Conservation (phyloP, 176 grass and related monocot species). For the Avena atlantica region DNA sequence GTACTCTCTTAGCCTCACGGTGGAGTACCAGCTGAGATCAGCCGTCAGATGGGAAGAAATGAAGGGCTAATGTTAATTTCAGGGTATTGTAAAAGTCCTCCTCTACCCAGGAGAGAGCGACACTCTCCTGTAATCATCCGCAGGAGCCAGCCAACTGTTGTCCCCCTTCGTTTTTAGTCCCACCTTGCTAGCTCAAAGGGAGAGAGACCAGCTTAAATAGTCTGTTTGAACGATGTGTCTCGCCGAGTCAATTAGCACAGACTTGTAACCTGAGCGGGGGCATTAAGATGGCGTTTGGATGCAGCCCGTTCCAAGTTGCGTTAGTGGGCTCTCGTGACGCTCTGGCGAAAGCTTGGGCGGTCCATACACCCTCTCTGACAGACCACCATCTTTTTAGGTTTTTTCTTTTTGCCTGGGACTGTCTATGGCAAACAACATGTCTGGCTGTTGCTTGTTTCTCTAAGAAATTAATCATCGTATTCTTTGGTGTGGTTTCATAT, state of each 20-base stretch:
- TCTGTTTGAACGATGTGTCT: background rate
- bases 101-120: background rate
- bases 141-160: background rate
- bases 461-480: background rate
- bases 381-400: background rate
- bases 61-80: too few relatives aligned
- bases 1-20: too few relatives aligned
- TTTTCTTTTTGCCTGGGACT: background rate
- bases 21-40: too few relatives aligned
- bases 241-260: too few relatives aligned
- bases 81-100: too few relatives aligned
- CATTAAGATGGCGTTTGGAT: too few relatives aligned
- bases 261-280: too few relatives aligned
- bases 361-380: background rate
- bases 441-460: too few relatives aligned
- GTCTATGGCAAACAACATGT: too few relatives aligned
- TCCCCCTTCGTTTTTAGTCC: background rate
- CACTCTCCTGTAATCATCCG: background rate
- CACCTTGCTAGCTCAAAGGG: background rate
- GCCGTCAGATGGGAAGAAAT: too few relatives aligned
- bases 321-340: conserved; percentile 1
- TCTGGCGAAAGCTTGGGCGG: background rate
- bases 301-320: conserved; percentile 45
- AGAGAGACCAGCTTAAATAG: background rate
- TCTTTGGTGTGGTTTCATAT: background rate